Conservation (phyloP, 805 yeast genomes). For the Cyberlindnera suaveolens region DNA sequence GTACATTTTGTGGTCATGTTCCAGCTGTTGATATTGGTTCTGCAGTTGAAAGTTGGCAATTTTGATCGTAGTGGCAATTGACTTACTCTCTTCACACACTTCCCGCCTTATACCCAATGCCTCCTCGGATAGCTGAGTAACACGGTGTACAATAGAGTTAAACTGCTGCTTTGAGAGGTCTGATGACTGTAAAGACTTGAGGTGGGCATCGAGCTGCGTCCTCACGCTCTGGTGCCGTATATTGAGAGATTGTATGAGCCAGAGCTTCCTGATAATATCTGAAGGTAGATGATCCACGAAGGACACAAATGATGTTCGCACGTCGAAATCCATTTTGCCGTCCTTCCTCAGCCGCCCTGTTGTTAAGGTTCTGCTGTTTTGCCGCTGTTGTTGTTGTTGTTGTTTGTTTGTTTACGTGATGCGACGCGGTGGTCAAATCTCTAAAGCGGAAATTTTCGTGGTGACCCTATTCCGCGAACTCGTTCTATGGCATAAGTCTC, state of each 20-base stretch:
- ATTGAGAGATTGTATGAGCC: conserved; percentile 35
- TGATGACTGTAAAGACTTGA: conserved; percentile 8
- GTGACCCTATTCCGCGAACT: too few species aligned
- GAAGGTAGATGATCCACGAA: conserved; percentile 38
- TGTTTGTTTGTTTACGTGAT: background rate
- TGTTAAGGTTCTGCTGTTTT: background rate
- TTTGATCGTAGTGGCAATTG: conserved; percentile 18
- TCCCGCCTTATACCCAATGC: conserved; percentile 22
- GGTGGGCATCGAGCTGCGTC: conserved; percentile 9
- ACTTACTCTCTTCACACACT: conserved; percentile 26
- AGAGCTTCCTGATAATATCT: conserved; percentile 34
- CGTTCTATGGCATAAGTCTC: background rate
- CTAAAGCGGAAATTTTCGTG: too few species aligned
- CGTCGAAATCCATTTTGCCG: conserved; percentile 22
- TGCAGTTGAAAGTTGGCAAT: conserved; percentile 18
- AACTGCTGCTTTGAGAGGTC: background rate
- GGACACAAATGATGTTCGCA: conserved; percentile 32
- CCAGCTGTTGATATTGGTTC: conserved; percentile 19
- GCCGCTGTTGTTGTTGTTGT: background rate
- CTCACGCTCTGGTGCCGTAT: conserved; percentile 13
- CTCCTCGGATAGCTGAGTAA: conserved; percentile 8
- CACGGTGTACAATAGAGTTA: background rate
- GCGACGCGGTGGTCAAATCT: too few species aligned
- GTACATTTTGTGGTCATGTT: conserved; percentile 22
- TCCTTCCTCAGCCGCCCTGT: background rate